These are phyloP conservation scores for Phytophthora cactorum DNA, from an alignment of 352 stramenopile genomes.

Conservation along the genomic window DNA sequence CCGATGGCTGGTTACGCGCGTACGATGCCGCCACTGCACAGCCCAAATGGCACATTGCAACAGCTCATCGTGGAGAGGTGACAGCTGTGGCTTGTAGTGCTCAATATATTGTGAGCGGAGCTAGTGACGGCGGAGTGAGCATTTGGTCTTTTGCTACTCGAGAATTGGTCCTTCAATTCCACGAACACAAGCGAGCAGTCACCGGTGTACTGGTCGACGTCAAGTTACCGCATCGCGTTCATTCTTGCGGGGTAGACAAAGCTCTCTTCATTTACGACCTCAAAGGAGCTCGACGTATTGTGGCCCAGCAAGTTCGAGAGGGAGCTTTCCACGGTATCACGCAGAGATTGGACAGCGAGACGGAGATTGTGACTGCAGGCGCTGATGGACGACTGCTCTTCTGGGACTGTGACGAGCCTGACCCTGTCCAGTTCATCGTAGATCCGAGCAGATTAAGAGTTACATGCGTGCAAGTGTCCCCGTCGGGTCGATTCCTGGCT, in stretches of 20 bases:
- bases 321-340: constrained; percentile 82
- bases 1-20: constrained; percentile 75
- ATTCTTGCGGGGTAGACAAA: constrained; percentile 88
- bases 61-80: constrained; percentile 87
- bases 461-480: constrained; percentile 56
- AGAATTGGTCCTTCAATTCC: constrained; percentile 91
- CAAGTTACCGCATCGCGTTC: constrained; percentile 78
- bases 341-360: constrained; percentile 90
- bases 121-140: constrained; percentile 86
- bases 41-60: constrained; percentile 87
- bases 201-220: constrained; percentile 84
- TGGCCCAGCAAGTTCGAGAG: constrained; percentile 82
- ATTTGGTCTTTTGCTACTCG: constrained; percentile 87
- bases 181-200: constrained; percentile 89
- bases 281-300: constrained; percentile 80
- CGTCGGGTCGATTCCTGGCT: constrained; percentile 79
- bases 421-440: constrained; percentile 69
- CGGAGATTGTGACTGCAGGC: constrained; percentile 90
- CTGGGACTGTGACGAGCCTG: constrained; percentile 91
- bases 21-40: constrained; percentile 57
- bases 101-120: constrained; percentile 82
- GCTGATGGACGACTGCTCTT: constrained; percentile 83
- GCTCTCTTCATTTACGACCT: constrained; percentile 93
- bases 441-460: constrained; percentile 55
- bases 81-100: constrained; percentile 66